Conservation (phyloP, 2,329 filamentous ascomycete species). For the Phyllosticta citribraziliensis region DNA sequence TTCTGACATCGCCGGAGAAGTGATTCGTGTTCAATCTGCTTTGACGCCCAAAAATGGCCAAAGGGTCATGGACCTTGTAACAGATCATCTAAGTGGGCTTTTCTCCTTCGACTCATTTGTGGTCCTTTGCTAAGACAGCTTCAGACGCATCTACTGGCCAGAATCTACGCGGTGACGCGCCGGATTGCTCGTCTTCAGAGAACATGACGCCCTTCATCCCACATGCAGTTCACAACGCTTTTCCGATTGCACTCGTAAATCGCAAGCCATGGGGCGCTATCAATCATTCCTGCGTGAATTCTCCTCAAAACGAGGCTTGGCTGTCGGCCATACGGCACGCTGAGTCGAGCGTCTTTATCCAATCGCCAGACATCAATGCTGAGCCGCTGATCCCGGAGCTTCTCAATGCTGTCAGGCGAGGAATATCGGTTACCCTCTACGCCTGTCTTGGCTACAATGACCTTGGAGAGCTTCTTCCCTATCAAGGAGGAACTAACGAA, state of each 20-base stretch:
- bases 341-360: slow-evolving; percentile 58
- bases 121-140: neutral
- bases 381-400: slow-evolving; percentile 56
- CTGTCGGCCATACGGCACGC: slow-evolving; percentile 60
- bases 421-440: slow-evolving; percentile 59
- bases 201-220: slow-evolving; percentile 59
- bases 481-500: slow-evolving; percentile 68
- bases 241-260: slow-evolving; percentile 64
- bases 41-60: slow-evolving; percentile 44
- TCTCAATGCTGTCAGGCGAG: slow-evolving; percentile 53
- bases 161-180: slow-evolving; percentile 43
- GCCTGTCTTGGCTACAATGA: slow-evolving; percentile 75
- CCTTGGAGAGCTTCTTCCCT: slow-evolving; percentile 62
- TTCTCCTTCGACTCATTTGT: neutral
- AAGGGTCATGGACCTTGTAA: slow-evolving; percentile 48
- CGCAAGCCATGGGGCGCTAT: slow-evolving; percentile 56
- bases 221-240: slow-evolving; percentile 42
- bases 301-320: slow-evolving; percentile 69
- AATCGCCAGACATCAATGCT: slow-evolving; percentile 69
- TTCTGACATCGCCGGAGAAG: slow-evolving; percentile 48
- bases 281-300: slow-evolving; percentile 50
- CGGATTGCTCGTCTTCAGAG: slow-evolving; percentile 42
- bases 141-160: slow-evolving; percentile 45
- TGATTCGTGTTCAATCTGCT: slow-evolving; percentile 49
- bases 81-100: slow-evolving; percentile 49